These are phyloP conservation scores for Bassia scoparia DNA, from an alignment of 148 eudicot species.

Conservation along the genomic window DNA sequence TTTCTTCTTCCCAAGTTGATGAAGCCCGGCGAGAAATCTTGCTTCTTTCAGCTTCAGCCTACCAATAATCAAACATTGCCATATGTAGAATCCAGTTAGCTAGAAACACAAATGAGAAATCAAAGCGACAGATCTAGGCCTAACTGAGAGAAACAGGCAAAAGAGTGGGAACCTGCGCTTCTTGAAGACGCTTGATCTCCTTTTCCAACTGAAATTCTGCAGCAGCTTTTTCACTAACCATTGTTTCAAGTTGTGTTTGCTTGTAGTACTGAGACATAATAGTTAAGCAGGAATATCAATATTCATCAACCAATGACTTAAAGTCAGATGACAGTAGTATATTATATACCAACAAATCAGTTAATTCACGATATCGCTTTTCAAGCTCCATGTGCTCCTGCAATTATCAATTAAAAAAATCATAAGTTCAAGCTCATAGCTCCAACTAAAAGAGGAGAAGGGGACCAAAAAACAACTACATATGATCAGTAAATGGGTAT, in stretches of 20 bases:
- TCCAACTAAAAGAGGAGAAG: background rate
- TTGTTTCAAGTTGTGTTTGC: constrained; percentile 96
- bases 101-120: background rate
- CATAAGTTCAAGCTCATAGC: background rate
- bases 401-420: constrained; percentile 18
- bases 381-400: constrained; percentile 99
- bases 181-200: constrained; percentile 87
- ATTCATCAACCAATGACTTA: constrained; percentile 1
- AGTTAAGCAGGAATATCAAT: constrained; percentile 12
- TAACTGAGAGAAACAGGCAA: background rate
- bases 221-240: constrained; percentile 99
- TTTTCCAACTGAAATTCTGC: constrained; percentile 97
- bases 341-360: constrained; percentile 76
- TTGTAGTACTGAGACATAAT: constrained; percentile 70
- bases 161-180: constrained; percentile 59
- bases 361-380: constrained; percentile 92
- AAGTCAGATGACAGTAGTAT: constrained; percentile 8
- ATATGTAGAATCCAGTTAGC: constrained; percentile 5
- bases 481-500: background rate
- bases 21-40: constrained; percentile 81
- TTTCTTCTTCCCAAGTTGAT: constrained; percentile 89
- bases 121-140: background rate
- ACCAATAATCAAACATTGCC: constrained; percentile 9
- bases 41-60: constrained; percentile 94
- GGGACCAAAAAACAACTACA: background rate